Conservation (phyloP, 306 rosid genomes). For the Oxytropis ochrocephala region DNA sequence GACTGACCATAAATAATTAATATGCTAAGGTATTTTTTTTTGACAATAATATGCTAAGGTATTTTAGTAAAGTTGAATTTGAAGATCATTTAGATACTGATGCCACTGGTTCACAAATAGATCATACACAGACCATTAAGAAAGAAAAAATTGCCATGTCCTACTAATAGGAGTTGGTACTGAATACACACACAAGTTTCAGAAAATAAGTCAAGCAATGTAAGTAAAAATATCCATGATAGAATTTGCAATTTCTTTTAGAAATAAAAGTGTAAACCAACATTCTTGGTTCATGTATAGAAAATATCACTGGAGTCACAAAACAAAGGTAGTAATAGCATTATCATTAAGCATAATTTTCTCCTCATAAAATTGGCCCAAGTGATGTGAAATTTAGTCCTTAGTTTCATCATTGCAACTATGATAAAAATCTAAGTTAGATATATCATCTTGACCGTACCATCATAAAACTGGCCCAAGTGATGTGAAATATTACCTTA, state of each 20-base stretch:
- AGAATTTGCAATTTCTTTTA: not conserved
- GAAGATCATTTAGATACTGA: constrained; percentile 1
- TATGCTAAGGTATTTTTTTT: not conserved
- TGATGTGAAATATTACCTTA: constrained; percentile 65
- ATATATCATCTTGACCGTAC: not conserved
- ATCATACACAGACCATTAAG: constrained; percentile 1
- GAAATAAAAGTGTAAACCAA: not conserved
- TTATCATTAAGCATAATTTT: not conserved
- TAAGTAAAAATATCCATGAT: not conserved
- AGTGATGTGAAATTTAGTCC: not conserved
- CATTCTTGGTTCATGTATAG: not conserved
- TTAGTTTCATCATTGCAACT: not conserved
- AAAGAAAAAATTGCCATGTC: not conserved
- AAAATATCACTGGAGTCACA: not conserved
- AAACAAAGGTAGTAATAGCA: not conserved
- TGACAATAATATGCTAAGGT: no score
- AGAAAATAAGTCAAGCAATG: not conserved
- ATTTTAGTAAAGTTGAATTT: not conserved
- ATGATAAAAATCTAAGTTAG: not conserved
- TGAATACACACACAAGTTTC: not conserved
- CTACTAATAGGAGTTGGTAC: not conserved
- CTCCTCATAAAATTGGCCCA: not conserved
- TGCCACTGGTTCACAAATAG: not conserved
- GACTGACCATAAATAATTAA: constrained; percentile 1
- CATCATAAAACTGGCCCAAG: no score